Evolutionary conservation across 2,329 filamentous ascomycete genomes (phyloP), one percentile per base, ranked within the genome.

Genomic region (Ophiostoma perfectum): DNA sequence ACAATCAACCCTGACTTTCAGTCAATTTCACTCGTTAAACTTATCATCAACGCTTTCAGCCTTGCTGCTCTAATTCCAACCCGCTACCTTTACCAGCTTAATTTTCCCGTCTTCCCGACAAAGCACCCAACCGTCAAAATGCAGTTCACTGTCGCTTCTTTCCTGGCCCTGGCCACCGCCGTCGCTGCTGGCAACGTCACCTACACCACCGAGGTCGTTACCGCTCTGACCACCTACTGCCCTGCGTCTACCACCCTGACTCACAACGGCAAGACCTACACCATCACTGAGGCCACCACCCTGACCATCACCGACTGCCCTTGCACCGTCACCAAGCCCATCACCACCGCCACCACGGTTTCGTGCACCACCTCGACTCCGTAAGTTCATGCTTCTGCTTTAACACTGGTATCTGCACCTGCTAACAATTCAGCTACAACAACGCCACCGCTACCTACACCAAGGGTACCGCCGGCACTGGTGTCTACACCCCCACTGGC

Each of bases 191-290:
- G 71, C 72, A 75, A 84, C 78, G 80, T 81, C 73, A 81, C 80
- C 69, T 85, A 85, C 79, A 83, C 82, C 79, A 91, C 88, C 73
- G 86, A 89, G 82, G 81, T 87, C 73, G 84, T 91, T 72, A 87
- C 86, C 69, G 79, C 81, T 69, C 86, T 86, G 81, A 87, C 84
- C 80, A 92, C 89, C 76, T 91, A 83, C 86, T 92, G 90, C 86
- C 88, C 90, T 36, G 81, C 76, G 73, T 78, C 89, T 72, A 91
- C 89, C 74, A 78, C 81, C 74, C 79, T 91, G 78, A 85, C 84
- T 75, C 82, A 89, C 80, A 84, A 83, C 77, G 81, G 79, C 79
- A 81, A 84, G 78, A 90, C 88, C 80, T 90, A 90, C 84, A 89
- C 84, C 74, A 81, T 92, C 79, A 87, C 87, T 72, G 81, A 84